These are phyloP conservation scores for Furcasterigmium sp. DNA, from an alignment of 2,329 filamentous ascomycete genomes.

Conservation along the genomic window DNA sequence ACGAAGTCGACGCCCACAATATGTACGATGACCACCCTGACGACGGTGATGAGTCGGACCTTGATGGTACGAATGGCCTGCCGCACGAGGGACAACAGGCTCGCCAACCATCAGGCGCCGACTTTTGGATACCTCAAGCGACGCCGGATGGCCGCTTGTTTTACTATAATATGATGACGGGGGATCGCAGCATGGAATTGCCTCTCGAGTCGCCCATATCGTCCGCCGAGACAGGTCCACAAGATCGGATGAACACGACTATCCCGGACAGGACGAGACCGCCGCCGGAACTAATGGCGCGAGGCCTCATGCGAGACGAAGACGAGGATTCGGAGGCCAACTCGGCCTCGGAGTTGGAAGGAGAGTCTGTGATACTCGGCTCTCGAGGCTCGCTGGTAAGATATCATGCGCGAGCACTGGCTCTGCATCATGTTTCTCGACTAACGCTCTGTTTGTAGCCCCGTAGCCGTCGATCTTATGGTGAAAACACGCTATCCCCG, in stretches of 20 bases:
- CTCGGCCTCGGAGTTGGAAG: slow-evolving; percentile 83
- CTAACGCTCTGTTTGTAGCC: slow-evolving; percentile 29
- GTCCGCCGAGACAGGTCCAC: slow-evolving; percentile 74
- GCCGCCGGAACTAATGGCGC: slow-evolving; percentile 85
- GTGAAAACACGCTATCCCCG: slow-evolving; percentile 67
- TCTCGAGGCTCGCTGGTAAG: slow-evolving; percentile 66
- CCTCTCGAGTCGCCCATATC: slow-evolving; percentile 86
- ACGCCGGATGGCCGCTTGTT: slow-evolving; percentile 89
- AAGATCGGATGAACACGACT: slow-evolving; percentile 81
- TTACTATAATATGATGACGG: slow-evolving; percentile 98
- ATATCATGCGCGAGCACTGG: no score
- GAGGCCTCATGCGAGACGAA: slow-evolving; percentile 75
- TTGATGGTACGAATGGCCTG: slow-evolving; percentile 53
- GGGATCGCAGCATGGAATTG: slow-evolving; percentile 89
- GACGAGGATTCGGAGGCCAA: slow-evolving; percentile 81
- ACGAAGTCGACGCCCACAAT: slow-evolving; percentile 60
- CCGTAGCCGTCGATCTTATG: slow-evolving; percentile 60
- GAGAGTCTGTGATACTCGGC: slow-evolving; percentile 62
- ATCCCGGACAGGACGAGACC: slow-evolving; percentile 87
- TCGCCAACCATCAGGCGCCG: slow-evolving; percentile 66
- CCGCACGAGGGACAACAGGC: slow-evolving; percentile 63
- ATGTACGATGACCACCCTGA: slow-evolving; percentile 64
- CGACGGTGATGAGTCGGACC: slow-evolving; percentile 57
- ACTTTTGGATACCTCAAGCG: slow-evolving; percentile 98
- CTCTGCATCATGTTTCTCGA: background rate